Evolutionary conservation across 2,329 filamentous ascomycete species (phyloP).

Genomic region (Fusarium camptoceras): DNA sequence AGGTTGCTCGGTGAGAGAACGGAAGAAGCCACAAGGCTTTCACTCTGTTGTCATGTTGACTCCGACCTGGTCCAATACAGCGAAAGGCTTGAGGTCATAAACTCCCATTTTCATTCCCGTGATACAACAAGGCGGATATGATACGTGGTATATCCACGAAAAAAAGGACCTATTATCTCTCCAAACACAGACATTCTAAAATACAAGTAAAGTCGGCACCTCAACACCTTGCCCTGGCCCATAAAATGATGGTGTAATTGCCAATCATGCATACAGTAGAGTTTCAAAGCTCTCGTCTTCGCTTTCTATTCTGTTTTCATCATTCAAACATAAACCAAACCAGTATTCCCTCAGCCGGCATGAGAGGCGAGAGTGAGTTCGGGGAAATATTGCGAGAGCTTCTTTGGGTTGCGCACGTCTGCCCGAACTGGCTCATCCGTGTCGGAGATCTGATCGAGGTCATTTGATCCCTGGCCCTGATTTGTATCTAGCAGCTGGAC

Average conservation of each 20-base stretch:
- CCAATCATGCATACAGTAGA: slow-evolving; percentile 16
- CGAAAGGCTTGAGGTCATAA: background rate
- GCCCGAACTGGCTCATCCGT: slow-evolving; percentile 44
- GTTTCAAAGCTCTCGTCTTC: background rate
- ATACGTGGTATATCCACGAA: slow-evolving; percentile 38
- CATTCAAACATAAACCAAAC: background rate
- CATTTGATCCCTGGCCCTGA: slow-evolving; percentile 16
- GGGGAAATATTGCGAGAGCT: slow-evolving; percentile 48
- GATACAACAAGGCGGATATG: slow-evolving; percentile 1
- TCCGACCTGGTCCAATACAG: background rate
- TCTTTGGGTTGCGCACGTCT: slow-evolving; percentile 45
- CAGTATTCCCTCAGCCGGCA: slow-evolving; percentile 3
- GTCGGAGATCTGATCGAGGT: slow-evolving; percentile 44
- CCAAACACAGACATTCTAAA: slow-evolving; percentile 33
- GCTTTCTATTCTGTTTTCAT: background rate
- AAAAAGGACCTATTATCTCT: slow-evolving; percentile 4
- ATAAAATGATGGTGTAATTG: slow-evolving; percentile 20
- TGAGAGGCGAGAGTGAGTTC: slow-evolving; percentile 42
- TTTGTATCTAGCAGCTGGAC: slow-evolving; percentile 38
- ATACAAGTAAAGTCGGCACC: slow-evolving; percentile 40
- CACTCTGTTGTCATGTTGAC: background rate
- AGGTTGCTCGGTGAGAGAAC: background rate
- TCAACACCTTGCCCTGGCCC: slow-evolving; percentile 38
- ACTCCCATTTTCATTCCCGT: slow-evolving; percentile 21
- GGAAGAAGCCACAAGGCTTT: slow-evolving; percentile 7